Evolutionary conservation across 1,139 yeast genomes (phyloP).

Genomic region (Yamadazyma mexicana): DNA sequence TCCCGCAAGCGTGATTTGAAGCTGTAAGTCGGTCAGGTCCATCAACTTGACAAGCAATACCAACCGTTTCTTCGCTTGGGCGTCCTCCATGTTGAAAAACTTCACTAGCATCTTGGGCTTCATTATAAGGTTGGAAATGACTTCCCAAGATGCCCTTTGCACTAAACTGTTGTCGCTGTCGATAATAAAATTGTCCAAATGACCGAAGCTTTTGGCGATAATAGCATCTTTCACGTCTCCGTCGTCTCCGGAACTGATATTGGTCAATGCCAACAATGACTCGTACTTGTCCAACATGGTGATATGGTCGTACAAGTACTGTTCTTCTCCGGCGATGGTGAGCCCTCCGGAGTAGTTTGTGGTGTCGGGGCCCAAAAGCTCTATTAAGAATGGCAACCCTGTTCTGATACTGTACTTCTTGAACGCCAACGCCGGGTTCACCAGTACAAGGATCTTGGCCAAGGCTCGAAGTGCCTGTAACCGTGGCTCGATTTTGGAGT

Average conservation of each 20-base stretch:
- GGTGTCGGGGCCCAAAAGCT: conserved; percentile 40
- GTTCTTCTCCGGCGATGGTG: conserved; percentile 9
- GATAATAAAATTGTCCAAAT: conserved; percentile 36
- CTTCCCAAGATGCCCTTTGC: conserved; percentile 49
- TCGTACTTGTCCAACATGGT: conserved; percentile 43
- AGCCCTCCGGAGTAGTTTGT: conserved; percentile 20
- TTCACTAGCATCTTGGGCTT: conserved; percentile 48
- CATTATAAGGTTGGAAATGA: conserved; percentile 45
- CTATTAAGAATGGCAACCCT: conserved; percentile 49
- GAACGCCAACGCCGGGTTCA: conserved; percentile 41
- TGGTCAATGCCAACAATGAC: conserved; percentile 49
- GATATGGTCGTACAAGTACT: conserved; percentile 26
- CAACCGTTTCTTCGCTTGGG: conserved; percentile 32
- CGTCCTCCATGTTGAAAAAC: conserved; percentile 45
- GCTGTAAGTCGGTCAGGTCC: conserved; percentile 32
- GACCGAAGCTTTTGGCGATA: conserved; percentile 31
- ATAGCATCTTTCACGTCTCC: conserved; percentile 31
- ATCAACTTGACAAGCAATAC: conserved; percentile 39
- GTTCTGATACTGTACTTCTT: conserved; percentile 40
- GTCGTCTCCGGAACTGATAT: conserved; percentile 37
- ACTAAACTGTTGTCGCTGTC: conserved; percentile 37
- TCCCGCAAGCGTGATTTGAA: conserved; percentile 47
- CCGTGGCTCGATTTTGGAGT: conserved; percentile 21
- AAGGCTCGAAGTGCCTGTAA: conserved; percentile 34
- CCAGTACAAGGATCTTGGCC: conserved; percentile 45